Evolutionary conservation across 768 basidiomycete species (phyloP).

Genomic region (Serendipita indica): DNA sequence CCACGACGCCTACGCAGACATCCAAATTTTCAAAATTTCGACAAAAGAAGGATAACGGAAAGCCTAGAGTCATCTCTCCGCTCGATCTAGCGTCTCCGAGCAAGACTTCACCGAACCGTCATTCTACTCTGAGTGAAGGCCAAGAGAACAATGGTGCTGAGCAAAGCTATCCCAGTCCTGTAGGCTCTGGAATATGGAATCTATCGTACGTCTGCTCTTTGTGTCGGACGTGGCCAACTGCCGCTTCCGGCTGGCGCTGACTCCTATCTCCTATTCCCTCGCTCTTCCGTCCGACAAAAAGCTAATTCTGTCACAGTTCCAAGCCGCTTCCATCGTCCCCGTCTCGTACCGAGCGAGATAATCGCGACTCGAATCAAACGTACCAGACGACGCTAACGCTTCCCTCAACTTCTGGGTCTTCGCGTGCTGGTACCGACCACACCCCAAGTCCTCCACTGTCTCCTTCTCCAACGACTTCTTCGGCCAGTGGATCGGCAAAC

Average conservation of each 20-base stretch:
- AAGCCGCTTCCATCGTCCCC: slow-evolving; percentile 4
- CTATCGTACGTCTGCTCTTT: not conserved
- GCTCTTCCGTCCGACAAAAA: too few species aligned
- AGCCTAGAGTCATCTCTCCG: not conserved
- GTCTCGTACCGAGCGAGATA: not conserved
- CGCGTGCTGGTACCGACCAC: not conserved
- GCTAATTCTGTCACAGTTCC: not conserved
- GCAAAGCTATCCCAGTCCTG: not conserved
- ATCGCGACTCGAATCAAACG: not conserved
- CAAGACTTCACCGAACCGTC: too few species aligned
- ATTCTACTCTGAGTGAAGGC: not conserved
- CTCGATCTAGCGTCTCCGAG: not conserved
- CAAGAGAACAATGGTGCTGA: not conserved
- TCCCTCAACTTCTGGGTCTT: slow-evolving; percentile 2
- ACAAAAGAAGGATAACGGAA: not conserved
- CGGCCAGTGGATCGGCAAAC: not conserved
- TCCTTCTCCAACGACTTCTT: not conserved
- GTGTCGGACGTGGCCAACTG: not conserved
- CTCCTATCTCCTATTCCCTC: too few species aligned
- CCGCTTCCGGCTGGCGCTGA: too few species aligned
- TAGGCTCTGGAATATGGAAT: too few species aligned
- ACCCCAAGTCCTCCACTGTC: not conserved
- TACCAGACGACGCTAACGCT: not conserved
- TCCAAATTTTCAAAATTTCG: not conserved
- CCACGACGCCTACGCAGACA: not conserved